Percentiles rank a stretch among this genome's conserved stretches.
These are phyloP conservation scores for Exophiala sp. DNA, from an alignment of 2,329 filamentous ascomycete genomes.

Conservation along the genomic window DNA sequence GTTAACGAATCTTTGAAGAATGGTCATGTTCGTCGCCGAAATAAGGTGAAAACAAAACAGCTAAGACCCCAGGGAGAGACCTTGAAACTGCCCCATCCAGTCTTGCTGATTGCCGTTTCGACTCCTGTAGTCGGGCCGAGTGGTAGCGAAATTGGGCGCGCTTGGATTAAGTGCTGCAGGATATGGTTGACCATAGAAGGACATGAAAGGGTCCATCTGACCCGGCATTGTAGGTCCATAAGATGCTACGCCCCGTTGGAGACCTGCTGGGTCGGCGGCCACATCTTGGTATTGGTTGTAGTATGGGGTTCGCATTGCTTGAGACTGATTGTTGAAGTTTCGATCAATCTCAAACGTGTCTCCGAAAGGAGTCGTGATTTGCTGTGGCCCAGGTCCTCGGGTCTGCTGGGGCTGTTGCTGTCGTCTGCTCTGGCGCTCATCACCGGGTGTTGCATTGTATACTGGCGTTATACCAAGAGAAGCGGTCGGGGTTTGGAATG, in stretches of 20 bases:
- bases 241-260: conserved; percentile 31
- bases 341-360: conserved; percentile 23
- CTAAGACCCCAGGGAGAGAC: conserved; percentile 65
- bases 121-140: conserved; percentile 24
- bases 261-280: conserved; percentile 27
- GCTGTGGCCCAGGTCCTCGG: conserved; percentile 10
- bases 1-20: conserved; percentile 8
- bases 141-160: conserved; percentile 26
- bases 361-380: conserved; percentile 23
- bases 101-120: conserved; percentile 35
- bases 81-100: conserved; percentile 46
- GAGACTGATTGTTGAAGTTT: conserved; percentile 20
- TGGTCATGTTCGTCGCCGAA: conserved; percentile 1
- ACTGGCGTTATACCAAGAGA: conserved; percentile 58
- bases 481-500: conserved; percentile 76
- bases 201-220: conserved; percentile 29
- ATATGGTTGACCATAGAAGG: conserved; percentile 32
- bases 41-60: conserved; percentile 1
- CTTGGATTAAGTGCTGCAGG: conserved; percentile 17
- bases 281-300: conserved; percentile 21
- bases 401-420: conserved; percentile 29
- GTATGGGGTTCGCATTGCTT: conserved; percentile 16
- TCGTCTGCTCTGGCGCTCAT: conserved; percentile 21
- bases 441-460: conserved; percentile 19
- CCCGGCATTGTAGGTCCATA: conserved; percentile 29